Evolutionary conservation across 805 yeast species (phyloP).

Genomic region (Candida quercuum): DNA sequence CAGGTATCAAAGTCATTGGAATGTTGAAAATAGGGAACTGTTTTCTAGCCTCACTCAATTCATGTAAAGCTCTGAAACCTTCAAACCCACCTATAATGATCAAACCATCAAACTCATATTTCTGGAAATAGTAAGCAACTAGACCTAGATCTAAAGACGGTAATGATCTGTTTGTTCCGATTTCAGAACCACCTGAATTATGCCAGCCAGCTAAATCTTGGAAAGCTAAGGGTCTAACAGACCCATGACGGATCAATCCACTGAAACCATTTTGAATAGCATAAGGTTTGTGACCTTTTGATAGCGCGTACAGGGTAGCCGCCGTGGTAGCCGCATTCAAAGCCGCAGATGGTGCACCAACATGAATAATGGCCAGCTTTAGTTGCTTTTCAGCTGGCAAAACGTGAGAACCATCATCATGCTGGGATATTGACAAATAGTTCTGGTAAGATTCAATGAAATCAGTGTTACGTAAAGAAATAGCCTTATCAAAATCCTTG

Average conservation of each 20-base stretch:
- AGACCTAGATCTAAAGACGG: slow-evolving; percentile 83
- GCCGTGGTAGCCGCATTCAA: slow-evolving; percentile 76
- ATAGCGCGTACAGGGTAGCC: slow-evolving; percentile 67
- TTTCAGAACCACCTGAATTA: slow-evolving; percentile 71
- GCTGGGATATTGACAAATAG: slow-evolving; percentile 61
- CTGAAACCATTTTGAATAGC: slow-evolving; percentile 73
- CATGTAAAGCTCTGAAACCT: slow-evolving; percentile 83
- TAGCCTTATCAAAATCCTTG: slow-evolving; percentile 66
- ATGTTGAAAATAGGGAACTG: slow-evolving; percentile 88
- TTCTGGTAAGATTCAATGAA: slow-evolving; percentile 61
- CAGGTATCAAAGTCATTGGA: slow-evolving; percentile 91
- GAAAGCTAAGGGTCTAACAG: slow-evolving; percentile 59
- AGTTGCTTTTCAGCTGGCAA: slow-evolving; percentile 49
- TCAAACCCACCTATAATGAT: slow-evolving; percentile 95
- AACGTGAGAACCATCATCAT: slow-evolving; percentile 59
- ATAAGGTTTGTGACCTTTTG: slow-evolving; percentile 66
- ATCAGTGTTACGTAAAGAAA: slow-evolving; percentile 64
- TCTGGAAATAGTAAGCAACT: slow-evolving; percentile 89
- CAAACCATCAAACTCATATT: slow-evolving; percentile 81
- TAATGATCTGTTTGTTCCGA: slow-evolving; percentile 75
- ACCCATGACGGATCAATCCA: slow-evolving; percentile 61
- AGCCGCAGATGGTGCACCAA: slow-evolving; percentile 80
- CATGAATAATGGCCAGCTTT: slow-evolving; percentile 65
- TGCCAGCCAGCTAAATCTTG: slow-evolving; percentile 70
- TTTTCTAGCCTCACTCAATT: slow-evolving; percentile 69